Evolutionary conservation across 192 early-diverging fungal genomes (phyloP).

Genomic region (Rhizophlyctis rosea): DNA sequence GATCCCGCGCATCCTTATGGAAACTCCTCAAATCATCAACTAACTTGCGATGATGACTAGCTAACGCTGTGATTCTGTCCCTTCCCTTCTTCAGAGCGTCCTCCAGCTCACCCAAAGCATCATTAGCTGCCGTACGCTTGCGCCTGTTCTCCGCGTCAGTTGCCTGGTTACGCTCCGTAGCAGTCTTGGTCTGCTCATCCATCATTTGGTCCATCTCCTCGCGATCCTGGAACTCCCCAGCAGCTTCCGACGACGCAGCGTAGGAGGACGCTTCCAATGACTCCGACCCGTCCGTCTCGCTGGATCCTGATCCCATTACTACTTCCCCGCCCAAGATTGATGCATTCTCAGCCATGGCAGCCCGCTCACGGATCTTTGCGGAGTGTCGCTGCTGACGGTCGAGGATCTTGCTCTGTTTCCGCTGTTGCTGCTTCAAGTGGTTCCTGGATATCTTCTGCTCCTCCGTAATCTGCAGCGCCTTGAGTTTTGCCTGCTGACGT

Average conservation of each 20-base stretch:
- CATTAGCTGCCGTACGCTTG: constrained; percentile 11
- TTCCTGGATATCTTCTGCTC: constrained; percentile 26
- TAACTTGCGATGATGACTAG: constrained; percentile 8
- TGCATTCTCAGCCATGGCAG: constrained; percentile 9
- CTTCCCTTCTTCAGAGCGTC: constrained; percentile 25
- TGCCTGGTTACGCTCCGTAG: constrained; percentile 14
- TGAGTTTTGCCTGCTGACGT: constrained; percentile 9
- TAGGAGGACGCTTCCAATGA: constrained; percentile 11
- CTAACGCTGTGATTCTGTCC: constrained; percentile 9
- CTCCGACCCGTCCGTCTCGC: constrained; percentile 23
- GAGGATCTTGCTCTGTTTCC: constrained; percentile 29
- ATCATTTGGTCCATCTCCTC: constrained; percentile 2
- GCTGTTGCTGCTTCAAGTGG: constrained; percentile 23
- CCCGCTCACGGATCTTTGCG: constrained; percentile 14
- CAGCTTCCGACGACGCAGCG: constrained; percentile 15
- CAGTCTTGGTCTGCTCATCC: constrained; percentile 5
- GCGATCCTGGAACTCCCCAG: constrained; percentile 2
- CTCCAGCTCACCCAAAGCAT: constrained; percentile 16
- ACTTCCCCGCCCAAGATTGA: constrained; percentile 21
- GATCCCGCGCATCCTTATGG: constrained; percentile 16
- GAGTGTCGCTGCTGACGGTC: constrained; percentile 28
- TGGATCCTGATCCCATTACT: constrained; percentile 10
- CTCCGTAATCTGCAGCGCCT: constrained; percentile 29
- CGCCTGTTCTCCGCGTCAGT: constrained; percentile 12
- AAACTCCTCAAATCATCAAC: constrained; percentile 24